phyloP scores from a whole-genome alignment of 768 basidiomycete species.

The Daedaleopsis nitida region DNA sequence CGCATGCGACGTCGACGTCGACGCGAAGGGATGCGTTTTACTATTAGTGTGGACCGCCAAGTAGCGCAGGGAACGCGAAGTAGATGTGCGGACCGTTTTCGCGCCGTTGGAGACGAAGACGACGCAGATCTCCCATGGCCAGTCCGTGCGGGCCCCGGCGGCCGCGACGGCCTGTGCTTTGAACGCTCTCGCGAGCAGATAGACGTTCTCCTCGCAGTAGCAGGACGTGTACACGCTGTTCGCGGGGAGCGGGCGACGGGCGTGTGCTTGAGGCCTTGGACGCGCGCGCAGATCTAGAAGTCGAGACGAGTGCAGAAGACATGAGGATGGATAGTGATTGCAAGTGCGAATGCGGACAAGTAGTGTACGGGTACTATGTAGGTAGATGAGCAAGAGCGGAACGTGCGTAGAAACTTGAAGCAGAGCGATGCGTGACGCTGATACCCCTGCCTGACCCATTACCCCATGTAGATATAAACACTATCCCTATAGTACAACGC shows the following conservation, averaged over 20 bases:
- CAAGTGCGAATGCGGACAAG: not conserved
- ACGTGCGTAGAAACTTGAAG: conserved; percentile 17
- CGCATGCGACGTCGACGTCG: too few relatives aligned
- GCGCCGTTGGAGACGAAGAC: conserved; percentile 68
- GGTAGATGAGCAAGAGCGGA: conserved; percentile 12
- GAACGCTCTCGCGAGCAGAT: conserved; percentile 54
- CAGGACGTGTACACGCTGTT: conserved; percentile 53
- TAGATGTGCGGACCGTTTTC: conserved; percentile 50
- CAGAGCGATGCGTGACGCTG: conserved; percentile 4
- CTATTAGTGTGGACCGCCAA: too few relatives aligned
- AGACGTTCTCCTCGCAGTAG: conserved; percentile 79
- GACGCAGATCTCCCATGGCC: conserved; percentile 51
- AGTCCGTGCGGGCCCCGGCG: not conserved
- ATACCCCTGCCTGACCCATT: conserved; percentile 10
- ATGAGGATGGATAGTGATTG: conserved; percentile 8
- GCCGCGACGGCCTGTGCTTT: not conserved
- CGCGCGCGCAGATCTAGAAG: not conserved
- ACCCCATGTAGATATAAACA: conserved; percentile 15
- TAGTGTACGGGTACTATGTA: not conserved
- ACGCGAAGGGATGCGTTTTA: too few relatives aligned
- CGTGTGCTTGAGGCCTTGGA: not conserved
- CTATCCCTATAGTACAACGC: conserved; percentile 20
- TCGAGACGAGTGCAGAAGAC: not conserved
- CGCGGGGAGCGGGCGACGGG: conserved; percentile 37
- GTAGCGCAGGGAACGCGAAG: not conserved